phyloP scores from a whole-genome alignment of 257 asterid species.

The Solanum virginianum region DNA sequence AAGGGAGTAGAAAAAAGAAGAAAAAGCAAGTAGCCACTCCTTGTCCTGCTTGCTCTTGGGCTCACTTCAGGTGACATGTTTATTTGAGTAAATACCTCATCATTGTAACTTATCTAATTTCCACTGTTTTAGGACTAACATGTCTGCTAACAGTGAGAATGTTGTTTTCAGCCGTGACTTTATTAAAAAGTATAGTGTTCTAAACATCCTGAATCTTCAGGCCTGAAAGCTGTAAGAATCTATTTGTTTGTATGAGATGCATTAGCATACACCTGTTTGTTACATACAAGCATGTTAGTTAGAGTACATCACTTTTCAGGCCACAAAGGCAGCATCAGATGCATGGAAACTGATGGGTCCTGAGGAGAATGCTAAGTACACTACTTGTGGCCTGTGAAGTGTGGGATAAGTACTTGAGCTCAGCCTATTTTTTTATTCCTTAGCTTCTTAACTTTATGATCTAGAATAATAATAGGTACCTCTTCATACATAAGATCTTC shows the following conservation, averaged over 20 bases:
- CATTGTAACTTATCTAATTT: neutral
- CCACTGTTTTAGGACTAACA: neutral
- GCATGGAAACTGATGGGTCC: constrained; percentile 92
- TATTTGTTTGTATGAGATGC: neutral
- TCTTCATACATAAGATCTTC: no score
- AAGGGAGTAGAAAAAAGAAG: constrained; percentile 65
- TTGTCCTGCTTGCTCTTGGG: constrained; percentile 98
- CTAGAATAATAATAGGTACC: no score
- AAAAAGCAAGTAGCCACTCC: constrained; percentile 61
- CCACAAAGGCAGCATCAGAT: constrained; percentile 97
- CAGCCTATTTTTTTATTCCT: no score
- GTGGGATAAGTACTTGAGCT: constrained; percentile 81
- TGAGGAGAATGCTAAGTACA: constrained; percentile 85
- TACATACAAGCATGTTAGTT: neutral
- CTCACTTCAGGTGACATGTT: constrained; percentile 69
- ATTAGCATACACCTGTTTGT: neutral
- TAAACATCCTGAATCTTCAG: constrained; percentile 91
- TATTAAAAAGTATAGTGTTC: constrained; percentile 79
- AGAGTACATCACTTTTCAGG: constrained; percentile 28
- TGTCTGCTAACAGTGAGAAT: constrained; percentile 5
- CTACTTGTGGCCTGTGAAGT: constrained; percentile 91
- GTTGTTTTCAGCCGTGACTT: constrained; percentile 61
- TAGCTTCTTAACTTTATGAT: no score
- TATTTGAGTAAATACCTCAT: neutral
- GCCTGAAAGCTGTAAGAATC: constrained; percentile 68